Conservation (phyloP, 2,329 filamentous ascomycete genomes). For the Curvularia spicifera region DNA sequence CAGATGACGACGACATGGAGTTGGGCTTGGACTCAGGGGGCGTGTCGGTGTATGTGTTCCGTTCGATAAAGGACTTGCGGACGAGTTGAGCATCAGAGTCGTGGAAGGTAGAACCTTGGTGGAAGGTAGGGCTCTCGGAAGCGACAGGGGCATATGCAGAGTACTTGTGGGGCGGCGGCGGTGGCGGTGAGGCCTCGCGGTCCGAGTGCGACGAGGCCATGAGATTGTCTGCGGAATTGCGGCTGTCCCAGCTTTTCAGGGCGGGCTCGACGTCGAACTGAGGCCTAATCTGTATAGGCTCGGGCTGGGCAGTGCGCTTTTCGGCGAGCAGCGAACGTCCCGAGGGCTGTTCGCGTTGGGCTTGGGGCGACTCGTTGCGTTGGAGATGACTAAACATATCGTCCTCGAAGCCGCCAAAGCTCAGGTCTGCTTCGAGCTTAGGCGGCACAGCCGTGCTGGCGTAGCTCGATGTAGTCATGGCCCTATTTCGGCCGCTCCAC, state of each 20-base stretch:
- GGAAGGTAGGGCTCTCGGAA: constrained; percentile 42
- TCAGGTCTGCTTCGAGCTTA: constrained; percentile 54
- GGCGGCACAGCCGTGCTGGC: constrained; percentile 60
- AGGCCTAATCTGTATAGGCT: constrained; percentile 55
- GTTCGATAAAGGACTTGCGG: constrained; percentile 37
- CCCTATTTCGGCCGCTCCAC: constrained; percentile 35
- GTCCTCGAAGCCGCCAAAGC: constrained; percentile 53
- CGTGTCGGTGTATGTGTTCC: constrained; percentile 29
- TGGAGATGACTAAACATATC: constrained; percentile 57
- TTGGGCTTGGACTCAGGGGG: constrained; percentile 34
- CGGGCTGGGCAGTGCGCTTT: constrained; percentile 46
- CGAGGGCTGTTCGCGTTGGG: constrained; percentile 27
- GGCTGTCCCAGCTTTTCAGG: constrained; percentile 61
- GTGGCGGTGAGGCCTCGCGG: constrained; percentile 42
- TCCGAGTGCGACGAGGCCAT: constrained; percentile 52
- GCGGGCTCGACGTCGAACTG: constrained; percentile 55
- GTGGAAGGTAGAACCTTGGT: constrained; percentile 33
- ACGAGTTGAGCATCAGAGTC: constrained; percentile 38
- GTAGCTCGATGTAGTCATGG: constrained; percentile 58
- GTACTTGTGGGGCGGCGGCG: constrained; percentile 46
- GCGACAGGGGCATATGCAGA: constrained; percentile 43
- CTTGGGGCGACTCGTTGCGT: constrained; percentile 41
- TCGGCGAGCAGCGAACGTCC: constrained; percentile 46
- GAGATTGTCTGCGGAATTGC: constrained; percentile 58
- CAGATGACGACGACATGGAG: constrained; percentile 41